Evolutionary conservation across 2,329 filamentous ascomycete species (phyloP).

Genomic region (Bipolaris victoriae): DNA sequence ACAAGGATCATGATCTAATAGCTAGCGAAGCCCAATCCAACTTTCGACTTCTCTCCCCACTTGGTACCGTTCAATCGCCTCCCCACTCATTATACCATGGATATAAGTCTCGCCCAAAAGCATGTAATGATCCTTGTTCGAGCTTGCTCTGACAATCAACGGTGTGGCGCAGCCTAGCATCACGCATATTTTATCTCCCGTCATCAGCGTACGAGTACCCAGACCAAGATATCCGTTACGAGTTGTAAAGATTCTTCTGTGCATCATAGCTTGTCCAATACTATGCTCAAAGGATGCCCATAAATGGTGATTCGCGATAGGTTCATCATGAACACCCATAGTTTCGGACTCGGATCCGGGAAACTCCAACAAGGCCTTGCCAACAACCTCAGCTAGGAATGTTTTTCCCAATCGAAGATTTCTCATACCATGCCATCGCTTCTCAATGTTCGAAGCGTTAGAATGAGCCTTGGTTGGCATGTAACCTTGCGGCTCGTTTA

Average conservation of each 20-base stretch:
- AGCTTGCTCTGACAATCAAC: not conserved
- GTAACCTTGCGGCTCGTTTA: not conserved
- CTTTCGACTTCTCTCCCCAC: not conserved
- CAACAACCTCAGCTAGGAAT: not conserved
- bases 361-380: not conserved
- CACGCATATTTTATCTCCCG: not conserved
- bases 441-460: not conserved
- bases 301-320: not conserved
- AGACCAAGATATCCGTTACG: not conserved
- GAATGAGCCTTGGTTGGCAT: not conserved
- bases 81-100: not conserved
- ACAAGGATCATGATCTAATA: not conserved
- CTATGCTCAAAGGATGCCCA: slow-evolving; percentile 1
- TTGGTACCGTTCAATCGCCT: not conserved
- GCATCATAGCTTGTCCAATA: not conserved
- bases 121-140: not conserved
- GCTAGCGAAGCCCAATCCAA: not conserved
- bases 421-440: not conserved
- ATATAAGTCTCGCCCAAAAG: not conserved
- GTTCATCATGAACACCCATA: too few relatives aligned
- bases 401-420: not conserved
- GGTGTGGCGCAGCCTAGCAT: not conserved
- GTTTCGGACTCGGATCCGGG: not conserved
- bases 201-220: not conserved
- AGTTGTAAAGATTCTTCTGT: not conserved